A percentile compares a stretch with the other conserved stretches of the same genome.
Conservation (phyloP, 2,329 filamentous ascomycete species). For the Botrytis fabae region DNA sequence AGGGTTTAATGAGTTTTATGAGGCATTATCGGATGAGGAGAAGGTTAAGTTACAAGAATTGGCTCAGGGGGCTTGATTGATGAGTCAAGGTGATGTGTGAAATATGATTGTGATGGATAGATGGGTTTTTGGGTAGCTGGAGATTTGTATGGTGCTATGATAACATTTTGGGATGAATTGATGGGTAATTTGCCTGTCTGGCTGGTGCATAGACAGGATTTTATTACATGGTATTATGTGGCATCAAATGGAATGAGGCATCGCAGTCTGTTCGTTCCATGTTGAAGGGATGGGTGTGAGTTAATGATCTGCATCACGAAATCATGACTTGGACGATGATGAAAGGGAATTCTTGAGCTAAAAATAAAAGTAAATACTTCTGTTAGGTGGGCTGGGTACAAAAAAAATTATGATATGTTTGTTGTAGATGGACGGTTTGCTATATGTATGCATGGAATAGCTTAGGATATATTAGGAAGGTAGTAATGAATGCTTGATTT, state of each 20-base stretch:
- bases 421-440: background rate
- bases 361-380: background rate
- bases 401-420: background rate
- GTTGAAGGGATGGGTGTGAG: background rate
- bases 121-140: background rate
- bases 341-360: background rate
- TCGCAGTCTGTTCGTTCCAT: background rate
- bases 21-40: conserved; percentile 43
- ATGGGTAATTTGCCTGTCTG: background rate
- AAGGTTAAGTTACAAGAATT: conserved; percentile 49
- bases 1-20: conserved; percentile 43
- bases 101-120: background rate
- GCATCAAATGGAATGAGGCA: background rate
- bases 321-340: background rate
- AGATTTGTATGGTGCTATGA: background rate
- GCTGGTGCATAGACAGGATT: background rate
- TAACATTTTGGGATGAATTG: background rate
- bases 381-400: background rate
- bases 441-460: background rate
- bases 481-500: background rate
- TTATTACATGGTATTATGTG: background rate
- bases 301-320: background rate
- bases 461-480: background rate
- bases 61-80: conserved; percentile 33
- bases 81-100: background rate